Conservation (phyloP, 345 rosid genomes). For the Eucalyptus tenuipes region DNA sequence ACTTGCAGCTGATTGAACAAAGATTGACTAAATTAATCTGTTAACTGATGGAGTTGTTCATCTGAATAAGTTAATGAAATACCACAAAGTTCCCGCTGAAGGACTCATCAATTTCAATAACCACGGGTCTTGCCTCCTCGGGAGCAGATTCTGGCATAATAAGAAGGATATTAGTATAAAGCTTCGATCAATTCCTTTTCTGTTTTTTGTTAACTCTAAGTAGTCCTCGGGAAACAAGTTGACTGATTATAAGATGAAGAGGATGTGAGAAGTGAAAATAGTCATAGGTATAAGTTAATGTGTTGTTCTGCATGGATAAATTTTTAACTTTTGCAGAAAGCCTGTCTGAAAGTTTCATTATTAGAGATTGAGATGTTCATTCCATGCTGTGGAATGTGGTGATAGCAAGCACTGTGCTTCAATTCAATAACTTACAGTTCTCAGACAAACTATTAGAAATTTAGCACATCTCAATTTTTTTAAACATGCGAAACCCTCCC, state of each 20-base stretch:
- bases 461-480: neutral
- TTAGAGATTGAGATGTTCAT: neutral
- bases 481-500: neutral
- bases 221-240: neutral
- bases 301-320: neutral
- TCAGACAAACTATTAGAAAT: neutral
- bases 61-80: neutral
- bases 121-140: conserved; percentile 5
- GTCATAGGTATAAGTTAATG: neutral
- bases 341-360: neutral
- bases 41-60: neutral
- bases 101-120: conserved; percentile 41
- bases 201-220: neutral
- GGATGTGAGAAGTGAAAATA: neutral
- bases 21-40: neutral
- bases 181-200: neutral
- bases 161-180: neutral
- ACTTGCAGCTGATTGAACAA: neutral
- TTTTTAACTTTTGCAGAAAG: neutral
- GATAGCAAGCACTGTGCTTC: neutral
- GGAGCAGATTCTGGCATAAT: conserved; percentile 21
- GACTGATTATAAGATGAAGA: neutral
- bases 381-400: neutral
- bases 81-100: conserved; percentile 36
- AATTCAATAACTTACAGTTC: neutral